phyloP scores from a whole-genome alignment of 176 grass and related monocot genomes.

The Chloris gayana region DNA sequence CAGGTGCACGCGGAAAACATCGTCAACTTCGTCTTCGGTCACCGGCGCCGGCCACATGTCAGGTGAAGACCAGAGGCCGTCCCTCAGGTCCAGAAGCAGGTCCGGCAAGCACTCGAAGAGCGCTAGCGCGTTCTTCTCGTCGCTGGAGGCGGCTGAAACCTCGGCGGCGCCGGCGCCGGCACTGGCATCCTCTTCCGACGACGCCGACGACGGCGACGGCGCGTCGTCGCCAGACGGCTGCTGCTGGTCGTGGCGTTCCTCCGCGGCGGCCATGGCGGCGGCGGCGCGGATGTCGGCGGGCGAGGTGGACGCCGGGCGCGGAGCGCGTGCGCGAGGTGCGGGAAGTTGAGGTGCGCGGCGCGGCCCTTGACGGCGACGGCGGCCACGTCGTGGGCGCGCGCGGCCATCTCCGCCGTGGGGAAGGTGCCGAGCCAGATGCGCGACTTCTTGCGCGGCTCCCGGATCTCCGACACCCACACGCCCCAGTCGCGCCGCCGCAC shows the following conservation, averaged over 20 bases:
- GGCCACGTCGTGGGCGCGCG: constrained; percentile 87
- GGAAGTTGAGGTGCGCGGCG: constrained; percentile 88
- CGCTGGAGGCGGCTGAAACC: no score
- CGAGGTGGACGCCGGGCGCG: constrained; percentile 11
- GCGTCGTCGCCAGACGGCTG: no score
- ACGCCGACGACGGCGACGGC: no score
- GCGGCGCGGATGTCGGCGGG: no score
- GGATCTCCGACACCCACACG: constrained; percentile 91
- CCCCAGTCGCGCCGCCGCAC: neutral
- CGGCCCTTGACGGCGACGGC: constrained; percentile 82
- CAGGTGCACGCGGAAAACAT: neutral
- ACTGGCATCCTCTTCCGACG: neutral
- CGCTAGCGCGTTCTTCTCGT: neutral
- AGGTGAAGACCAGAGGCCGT: neutral
- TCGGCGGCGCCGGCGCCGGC: neutral
- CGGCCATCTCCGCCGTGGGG: constrained; percentile 83
- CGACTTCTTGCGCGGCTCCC: constrained; percentile 91
- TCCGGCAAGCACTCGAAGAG: neutral
- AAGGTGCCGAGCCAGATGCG: constrained; percentile 97
- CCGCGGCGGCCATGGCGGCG: no score
- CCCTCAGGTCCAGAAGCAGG: neutral
- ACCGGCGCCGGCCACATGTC: neutral
- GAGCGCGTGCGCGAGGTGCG: constrained; percentile 26
- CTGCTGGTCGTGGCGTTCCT: no score
- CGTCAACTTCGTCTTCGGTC: neutral